A percentile compares a stretch with the other conserved stretches of the same genome.
Evolutionary conservation across 2,329 filamentous ascomycete species (phyloP).

Genomic region (Penicillium sp.): DNA sequence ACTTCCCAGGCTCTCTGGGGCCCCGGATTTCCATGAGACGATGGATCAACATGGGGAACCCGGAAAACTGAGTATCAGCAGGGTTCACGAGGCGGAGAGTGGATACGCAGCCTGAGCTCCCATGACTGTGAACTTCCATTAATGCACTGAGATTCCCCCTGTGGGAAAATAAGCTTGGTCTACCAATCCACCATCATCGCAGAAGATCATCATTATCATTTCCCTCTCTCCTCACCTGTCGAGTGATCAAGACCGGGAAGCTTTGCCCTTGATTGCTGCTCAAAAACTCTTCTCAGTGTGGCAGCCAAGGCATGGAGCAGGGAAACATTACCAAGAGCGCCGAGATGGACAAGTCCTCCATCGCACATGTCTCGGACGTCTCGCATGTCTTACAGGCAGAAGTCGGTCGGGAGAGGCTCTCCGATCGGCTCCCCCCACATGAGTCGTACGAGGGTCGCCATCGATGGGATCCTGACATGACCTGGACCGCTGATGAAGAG

Average conservation of each 20-base stretch:
- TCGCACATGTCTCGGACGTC: not conserved
- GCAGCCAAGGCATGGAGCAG: not conserved
- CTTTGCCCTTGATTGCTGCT: not conserved
- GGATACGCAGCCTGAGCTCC: not conserved
- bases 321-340: not conserved
- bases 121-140: not conserved
- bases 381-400: not conserved
- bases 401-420: not conserved
- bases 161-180: not conserved
- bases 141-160: not conserved
- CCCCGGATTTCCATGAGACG: slow-evolving; percentile 2
- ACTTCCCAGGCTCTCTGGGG: not conserved
- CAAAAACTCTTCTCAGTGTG: not conserved
- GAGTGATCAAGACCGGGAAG: not conserved
- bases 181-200: not conserved
- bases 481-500: slow-evolving; percentile 45
- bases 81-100: not conserved
- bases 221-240: not conserved
- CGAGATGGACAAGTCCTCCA: slow-evolving; percentile 2
- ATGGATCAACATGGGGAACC: not conserved
- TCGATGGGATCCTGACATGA: slow-evolving; percentile 46
- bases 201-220: too few relatives aligned
- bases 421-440: slow-evolving; percentile 1
- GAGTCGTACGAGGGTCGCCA: slow-evolving; percentile 48
- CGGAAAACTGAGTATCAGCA: not conserved